Evolutionary conservation across 208 protist species (phyloP), one percentile per base, ranked within the genome.

Genomic region (Tritrichomonas musculus): DNA sequence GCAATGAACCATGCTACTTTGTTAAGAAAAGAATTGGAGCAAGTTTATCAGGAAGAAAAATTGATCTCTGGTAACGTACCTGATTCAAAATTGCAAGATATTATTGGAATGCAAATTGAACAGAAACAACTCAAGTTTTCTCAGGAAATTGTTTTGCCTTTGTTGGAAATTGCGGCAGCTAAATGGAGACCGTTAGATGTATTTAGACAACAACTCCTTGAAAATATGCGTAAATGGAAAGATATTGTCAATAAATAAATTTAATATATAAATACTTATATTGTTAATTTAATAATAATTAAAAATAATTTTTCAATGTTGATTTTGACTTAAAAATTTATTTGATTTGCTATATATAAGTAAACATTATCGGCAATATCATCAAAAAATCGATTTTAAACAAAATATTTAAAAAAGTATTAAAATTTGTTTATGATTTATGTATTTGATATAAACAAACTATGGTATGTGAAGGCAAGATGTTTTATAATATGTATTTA

Each of bases 21-120:
- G 5, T 33, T n/a, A 39, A 25, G 39, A 39, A 44, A 88, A 20
- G 77, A 88, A 39, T 20, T 88, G 17, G 17, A 88, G 30, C 77
- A 88, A 57, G 27, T 88, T 33, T 39, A 57, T 1, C 77, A 88
- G 39, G 77, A 88, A 88, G 77, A 88, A 39, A 88, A 88, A 88
- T 27, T 88, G 0, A 47, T 57, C 20, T 88, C 33, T 27, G 77
- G 77, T 33, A 88, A 47, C 39, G 30, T 49, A 22, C 77, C 77
- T 17, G 47, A 53, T 57, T 33, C 33, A 57, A 47, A 44, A 9
- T 39, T 88, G 41, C 77, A 88, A 39, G 47, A 88, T 33, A n/a
- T 57, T 33, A 27, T 88, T 2, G 77, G 13, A 2, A 57, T 44
- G 47, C 8, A 13, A 53, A 14, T 88, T 39, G 77, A 88, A 88